phyloP scores from a whole-genome alignment of 305 asterid species.

The Galium porrigens region DNA sequence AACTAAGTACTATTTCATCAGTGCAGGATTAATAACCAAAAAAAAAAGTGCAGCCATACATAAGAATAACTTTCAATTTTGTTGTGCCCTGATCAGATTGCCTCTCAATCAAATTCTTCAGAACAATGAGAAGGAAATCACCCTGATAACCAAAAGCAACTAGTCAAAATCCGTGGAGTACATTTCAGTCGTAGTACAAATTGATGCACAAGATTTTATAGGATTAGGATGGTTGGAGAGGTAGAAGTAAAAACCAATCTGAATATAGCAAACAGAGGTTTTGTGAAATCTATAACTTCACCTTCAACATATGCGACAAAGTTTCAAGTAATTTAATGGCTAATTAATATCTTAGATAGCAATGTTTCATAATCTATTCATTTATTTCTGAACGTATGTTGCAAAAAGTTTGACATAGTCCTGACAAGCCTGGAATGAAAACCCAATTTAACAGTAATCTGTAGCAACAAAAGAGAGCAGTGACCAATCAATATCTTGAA shows the following conservation, averaged over 20 bases:
- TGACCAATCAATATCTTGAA: not conserved
- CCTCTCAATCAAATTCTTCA: constrained; percentile 80
- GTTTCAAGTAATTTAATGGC: not conserved
- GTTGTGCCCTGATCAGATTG: constrained; percentile 38
- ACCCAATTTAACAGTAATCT: not conserved
- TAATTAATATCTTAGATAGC: not conserved
- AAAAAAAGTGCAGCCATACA: constrained; percentile 38
- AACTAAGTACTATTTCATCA: not conserved
- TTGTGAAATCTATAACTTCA: not conserved
- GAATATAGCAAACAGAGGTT: not conserved
- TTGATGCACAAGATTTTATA: not conserved
- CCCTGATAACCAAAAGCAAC: constrained; percentile 54
- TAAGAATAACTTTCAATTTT: constrained; percentile 75
- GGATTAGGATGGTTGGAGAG: not conserved
- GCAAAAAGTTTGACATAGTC: not conserved
- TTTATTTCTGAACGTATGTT: not conserved
- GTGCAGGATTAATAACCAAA: constrained; percentile 15
- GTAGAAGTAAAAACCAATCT: not conserved
- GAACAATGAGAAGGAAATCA: constrained; percentile 80
- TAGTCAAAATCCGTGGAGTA: constrained; percentile 19
- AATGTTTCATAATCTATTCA: not conserved
- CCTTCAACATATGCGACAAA: not conserved
- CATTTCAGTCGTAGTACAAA: not conserved
- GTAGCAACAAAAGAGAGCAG: not conserved
- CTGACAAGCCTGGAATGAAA: not conserved